Evolutionary conservation across 1,284 basidiomycete species (phyloP), one percentile per base, ranked within the genome.

Genomic region (Caloboletus inedulis): DNA sequence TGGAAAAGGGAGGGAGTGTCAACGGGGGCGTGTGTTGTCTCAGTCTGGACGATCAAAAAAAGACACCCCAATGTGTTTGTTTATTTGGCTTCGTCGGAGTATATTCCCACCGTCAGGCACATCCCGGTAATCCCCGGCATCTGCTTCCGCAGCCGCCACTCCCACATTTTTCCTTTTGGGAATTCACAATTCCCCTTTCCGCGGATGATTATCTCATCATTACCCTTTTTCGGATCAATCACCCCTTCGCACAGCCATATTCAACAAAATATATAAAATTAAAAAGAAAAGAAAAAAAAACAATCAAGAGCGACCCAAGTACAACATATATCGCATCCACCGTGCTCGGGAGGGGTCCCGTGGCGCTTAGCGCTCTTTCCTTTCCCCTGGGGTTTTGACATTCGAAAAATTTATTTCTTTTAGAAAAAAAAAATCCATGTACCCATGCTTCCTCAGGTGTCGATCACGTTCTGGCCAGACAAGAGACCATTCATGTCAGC

Each of bases 1-100:
- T 69, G 59, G 68, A 71, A 69, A 72, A 70, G 70, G 69, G 70
- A 71, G 68, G 68, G 68, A 71, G 60, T 69, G 69, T 70, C 69
- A 69, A 70, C 57, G 66, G 66, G 62, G 68, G 66, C 66, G 69
- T 69, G 66, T 69, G 61, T 64, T 54, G 69, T 68, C 68, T 70
- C 69, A 69, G 66, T 66, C 62, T 57, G 69, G 69, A 64, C 69
- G 66, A 68, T 68, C 66, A 68, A 72, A 68, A 68, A 69, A 69
- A 69, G 66, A 72, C 70, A 47, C 49, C 52, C 62, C 64, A 60
- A 58, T 69, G 66, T 69, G 57, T 65, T 70, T 69, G 69, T 70
- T 69, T 69, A 34, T 71, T 70, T 72, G 69, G 65, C 43, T 5
- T 23, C 52, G 70, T 71, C 66, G 66, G 69, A 68, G 69, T 71